A percentile compares a stretch with the other conserved stretches of the same genome.
Evolutionary conservation across 306 rosid species (phyloP).

Genomic region (Prunus fruticosa): DNA sequence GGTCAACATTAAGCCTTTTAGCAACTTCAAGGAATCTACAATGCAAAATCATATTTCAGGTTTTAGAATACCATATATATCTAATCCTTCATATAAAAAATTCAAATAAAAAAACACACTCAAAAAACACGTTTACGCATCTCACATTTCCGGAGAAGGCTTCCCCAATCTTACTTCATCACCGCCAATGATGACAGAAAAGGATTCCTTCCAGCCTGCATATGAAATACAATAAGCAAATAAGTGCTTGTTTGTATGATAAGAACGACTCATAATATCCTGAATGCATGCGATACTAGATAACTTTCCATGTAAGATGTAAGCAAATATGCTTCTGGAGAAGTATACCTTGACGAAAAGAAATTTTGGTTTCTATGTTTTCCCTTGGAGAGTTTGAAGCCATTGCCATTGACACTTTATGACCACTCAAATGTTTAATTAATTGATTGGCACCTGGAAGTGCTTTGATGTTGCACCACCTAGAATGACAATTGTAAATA

Average conservation of each 20-base stretch:
- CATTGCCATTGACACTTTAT: constrained; percentile 71
- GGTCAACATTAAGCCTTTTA: constrained; percentile 55
- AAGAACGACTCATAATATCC: not conserved
- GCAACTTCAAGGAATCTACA: constrained; percentile 85
- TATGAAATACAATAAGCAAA: constrained; percentile 19
- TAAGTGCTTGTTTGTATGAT: not conserved
- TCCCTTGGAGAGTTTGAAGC: constrained; percentile 83
- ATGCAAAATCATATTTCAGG: constrained; percentile 23
- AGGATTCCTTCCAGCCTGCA: constrained; percentile 87
- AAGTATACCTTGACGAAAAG: constrained; percentile 64
- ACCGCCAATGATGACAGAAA: constrained; percentile 73
- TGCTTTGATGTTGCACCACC: constrained; percentile 83
- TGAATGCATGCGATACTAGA: not conserved
- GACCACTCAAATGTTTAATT: constrained; percentile 71
- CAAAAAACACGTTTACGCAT: constrained; percentile 19
- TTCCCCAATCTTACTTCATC: constrained; percentile 77
- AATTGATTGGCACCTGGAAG: constrained; percentile 85
- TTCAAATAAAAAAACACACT: not conserved
- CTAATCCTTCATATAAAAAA: constrained; percentile 12
- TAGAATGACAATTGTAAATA: constrained; percentile 31
- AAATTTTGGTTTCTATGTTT: constrained; percentile 73
- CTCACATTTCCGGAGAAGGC: constrained; percentile 95
- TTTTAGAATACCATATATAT: constrained; percentile 12
- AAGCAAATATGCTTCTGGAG: constrained; percentile 22
- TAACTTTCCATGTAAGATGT: not conserved